Evolutionary conservation across 192 early-diverging fungal genomes (phyloP), one percentile per base, ranked within the genome.

Genomic region (Umbelopsis sp.): DNA sequence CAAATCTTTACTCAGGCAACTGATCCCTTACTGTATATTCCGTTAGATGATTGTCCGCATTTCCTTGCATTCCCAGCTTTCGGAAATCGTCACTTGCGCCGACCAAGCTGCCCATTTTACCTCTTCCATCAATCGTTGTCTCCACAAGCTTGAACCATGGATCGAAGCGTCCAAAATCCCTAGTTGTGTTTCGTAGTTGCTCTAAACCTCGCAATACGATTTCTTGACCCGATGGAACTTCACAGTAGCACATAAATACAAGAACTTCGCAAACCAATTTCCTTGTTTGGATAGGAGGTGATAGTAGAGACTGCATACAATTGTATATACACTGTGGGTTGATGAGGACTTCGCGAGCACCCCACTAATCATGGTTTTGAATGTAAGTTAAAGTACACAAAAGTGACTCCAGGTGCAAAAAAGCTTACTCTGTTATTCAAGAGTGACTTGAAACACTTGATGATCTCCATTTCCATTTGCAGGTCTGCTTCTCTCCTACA

Each of bases 181-280:
- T 75, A 65, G 80, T 84, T 79, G 90, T 87, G 74, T 92, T 87
- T 70, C 87, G 86, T 70, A 91, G 82, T 74, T 89, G 85, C 62
- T 94, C 93, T 74, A 94, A 72, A n/a, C 93, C 93, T 68, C 88
- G 86, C 12, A 94, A 77, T 25, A 94, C 93, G 16, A 90, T 76
- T 20, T 84, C 84, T 56, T 94, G 91, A 38, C 93, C 93, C 11
- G 79, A 87, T n/a, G 91, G 91, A 38, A 90, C 84, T 71, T 93
- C 90, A 26, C 87, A 85, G 74, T 91, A 91, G 74, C 91, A 93
- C 47, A 93, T 81, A 69, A 90, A 91, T 4, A 91, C 90, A 56
- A 94, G 80, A 20, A 94, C 86, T 75, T 93, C 93, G 12, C 88
- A 88, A 1, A 92, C 90, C 62, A 93, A 68, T 45, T 89, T 90